These are phyloP conservation scores for Hanseniaspora guilliermondii DNA, from an alignment of 805 yeast species.

Conservation along the genomic window DNA sequence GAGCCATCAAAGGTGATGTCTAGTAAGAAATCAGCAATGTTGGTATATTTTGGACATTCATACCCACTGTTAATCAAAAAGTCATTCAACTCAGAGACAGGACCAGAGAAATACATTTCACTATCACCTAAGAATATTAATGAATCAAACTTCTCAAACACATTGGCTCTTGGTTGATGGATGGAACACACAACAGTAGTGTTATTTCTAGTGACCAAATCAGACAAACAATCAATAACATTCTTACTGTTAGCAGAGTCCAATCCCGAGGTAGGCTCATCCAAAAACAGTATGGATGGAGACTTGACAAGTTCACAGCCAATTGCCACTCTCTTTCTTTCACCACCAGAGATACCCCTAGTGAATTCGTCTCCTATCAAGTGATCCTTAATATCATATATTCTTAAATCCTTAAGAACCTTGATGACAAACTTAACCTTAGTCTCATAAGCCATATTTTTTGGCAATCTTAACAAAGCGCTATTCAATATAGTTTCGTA, in stretches of 20 bases:
- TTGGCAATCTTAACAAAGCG: slow-evolving; percentile 78
- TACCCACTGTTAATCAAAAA: slow-evolving; percentile 68
- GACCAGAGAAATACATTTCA: slow-evolving; percentile 75
- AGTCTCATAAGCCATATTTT: slow-evolving; percentile 56
- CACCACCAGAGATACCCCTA: slow-evolving; percentile 79
- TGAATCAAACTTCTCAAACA: slow-evolving; percentile 80
- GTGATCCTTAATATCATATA: slow-evolving; percentile 67
- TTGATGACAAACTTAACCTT: slow-evolving; percentile 73
- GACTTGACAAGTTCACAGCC: slow-evolving; percentile 88
- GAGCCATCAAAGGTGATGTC: slow-evolving; percentile 65
- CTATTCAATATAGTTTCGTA: slow-evolving; percentile 89
- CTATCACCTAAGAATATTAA: slow-evolving; percentile 75
- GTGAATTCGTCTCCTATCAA: slow-evolving; percentile 79
- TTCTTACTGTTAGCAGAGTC: slow-evolving; percentile 89
- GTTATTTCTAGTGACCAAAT: slow-evolving; percentile 64
- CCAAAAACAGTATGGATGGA: slow-evolving; percentile 70
- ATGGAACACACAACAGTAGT: slow-evolving; percentile 87
- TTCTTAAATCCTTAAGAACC: slow-evolving; percentile 74
- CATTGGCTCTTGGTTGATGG: slow-evolving; percentile 94
- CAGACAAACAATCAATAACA: slow-evolving; percentile 73
- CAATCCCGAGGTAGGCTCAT: slow-evolving; percentile 91
- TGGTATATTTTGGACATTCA: slow-evolving; percentile 77
- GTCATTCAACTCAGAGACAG: slow-evolving; percentile 58
- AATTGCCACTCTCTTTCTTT: slow-evolving; percentile 78
- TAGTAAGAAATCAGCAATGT: slow-evolving; percentile 84